Base-by-base conservation (phyloP, 1,139 yeast genomes). In the Geotrichum macrosporum region DNA sequence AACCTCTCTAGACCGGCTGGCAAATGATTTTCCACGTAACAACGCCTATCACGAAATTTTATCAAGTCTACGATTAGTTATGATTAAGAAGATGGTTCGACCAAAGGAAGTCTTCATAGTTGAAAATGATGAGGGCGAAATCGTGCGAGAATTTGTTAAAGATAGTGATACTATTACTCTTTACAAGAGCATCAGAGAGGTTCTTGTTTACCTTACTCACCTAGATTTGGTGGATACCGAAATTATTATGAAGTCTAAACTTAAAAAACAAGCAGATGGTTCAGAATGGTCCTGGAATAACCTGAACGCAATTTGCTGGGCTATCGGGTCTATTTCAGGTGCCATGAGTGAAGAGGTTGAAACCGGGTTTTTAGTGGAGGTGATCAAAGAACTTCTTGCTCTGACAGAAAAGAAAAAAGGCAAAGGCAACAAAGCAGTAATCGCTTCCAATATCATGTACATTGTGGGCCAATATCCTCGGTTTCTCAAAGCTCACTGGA, bases 201-300 rank as follows among this genome's bases (percentile, higher is more conserved):
- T 88, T 16, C 74, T 92, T 54, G 98, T 92, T 48, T 94, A 87
- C 65, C 75, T 92, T 62, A 92, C 99, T 9, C 99, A 92, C 68
- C 77, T 94, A 65, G 94, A 92, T 65, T 97, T 92, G 35, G 77
- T 84, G 53, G 96, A 92, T 67, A 94, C 97, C 9, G 96, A 92
- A 63, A 80, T 79, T 55, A 92, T 92, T 59, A 88, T 92, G 97
- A 82, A 81, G 53, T 87, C 83, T 54, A 92, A 94, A 69, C 76
- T 92, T 55, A 84, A 94, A 3, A 80, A 84, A 61, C 98, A 92
- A 71, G 82, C 89, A 48, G 98, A 92, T 67, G 98, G 94, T 48
- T 75, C 85, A 52, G 98, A 94, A 70, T 92, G 99, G 99, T 89
- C 97, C 30, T 92, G 98, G 97, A 94, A 88, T 66, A 92, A 89